These are phyloP conservation scores for Maudiozyma barnettii DNA, from an alignment of 805 yeast genomes.

Conservation along the genomic window DNA sequence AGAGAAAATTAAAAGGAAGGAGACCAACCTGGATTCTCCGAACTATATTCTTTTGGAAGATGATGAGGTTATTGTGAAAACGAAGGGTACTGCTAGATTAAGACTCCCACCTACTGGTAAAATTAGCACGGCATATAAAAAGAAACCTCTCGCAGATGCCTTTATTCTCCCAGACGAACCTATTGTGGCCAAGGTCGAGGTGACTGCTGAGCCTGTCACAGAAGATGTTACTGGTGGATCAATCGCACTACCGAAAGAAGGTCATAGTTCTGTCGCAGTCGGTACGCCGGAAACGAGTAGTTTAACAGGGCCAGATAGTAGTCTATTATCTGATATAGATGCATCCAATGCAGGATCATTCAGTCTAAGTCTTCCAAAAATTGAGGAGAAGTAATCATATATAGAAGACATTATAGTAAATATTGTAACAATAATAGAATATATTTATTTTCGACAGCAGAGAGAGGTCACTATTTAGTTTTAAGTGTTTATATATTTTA, in stretches of 20 bases:
- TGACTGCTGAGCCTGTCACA: background rate
- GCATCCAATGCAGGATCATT: slow-evolving; percentile 10
- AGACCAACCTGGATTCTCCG: slow-evolving; percentile 17
- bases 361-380: slow-evolving; percentile 15
- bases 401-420: background rate
- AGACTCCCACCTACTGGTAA: slow-evolving; percentile 89
- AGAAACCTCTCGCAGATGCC: slow-evolving; percentile 44
- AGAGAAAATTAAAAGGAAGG: slow-evolving; percentile 23
- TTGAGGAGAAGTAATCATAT: slow-evolving; percentile 3
- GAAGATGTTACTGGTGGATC: background rate
- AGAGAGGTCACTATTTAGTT: too few species aligned
- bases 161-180: slow-evolving; percentile 41
- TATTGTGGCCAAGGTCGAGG: slow-evolving; percentile 3
- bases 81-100: slow-evolving; percentile 55
- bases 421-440: background rate
- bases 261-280: background rate
- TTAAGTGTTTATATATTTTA: too few species aligned
- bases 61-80: slow-evolving; percentile 74
- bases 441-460: too few species aligned
- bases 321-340: slow-evolving; percentile 1
- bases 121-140: slow-evolving; percentile 62
- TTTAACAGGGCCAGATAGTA: slow-evolving; percentile 2
- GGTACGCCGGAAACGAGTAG: background rate
- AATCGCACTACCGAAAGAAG: background rate
- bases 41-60: slow-evolving; percentile 64